Evolutionary conservation across 257 asterid genomes (phyloP).

Genomic region (Echites panduratus): DNA sequence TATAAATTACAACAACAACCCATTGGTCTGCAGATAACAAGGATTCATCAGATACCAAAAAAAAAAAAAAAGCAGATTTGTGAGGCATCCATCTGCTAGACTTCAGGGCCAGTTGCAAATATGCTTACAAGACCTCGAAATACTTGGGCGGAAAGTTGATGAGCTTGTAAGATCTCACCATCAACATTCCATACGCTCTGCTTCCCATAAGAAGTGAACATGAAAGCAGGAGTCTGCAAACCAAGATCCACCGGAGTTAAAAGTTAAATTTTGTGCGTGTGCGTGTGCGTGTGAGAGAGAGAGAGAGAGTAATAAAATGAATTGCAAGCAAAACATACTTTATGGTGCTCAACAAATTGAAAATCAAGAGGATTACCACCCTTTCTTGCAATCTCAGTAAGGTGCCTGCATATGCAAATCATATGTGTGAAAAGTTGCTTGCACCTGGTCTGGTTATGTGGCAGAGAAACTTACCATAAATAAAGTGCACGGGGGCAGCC

Average conservation of each 20-base stretch:
- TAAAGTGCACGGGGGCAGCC: slow-evolving; percentile 84
- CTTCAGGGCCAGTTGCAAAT: slow-evolving; percentile 84
- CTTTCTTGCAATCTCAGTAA: slow-evolving; percentile 71
- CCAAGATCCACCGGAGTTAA: slow-evolving; percentile 1
- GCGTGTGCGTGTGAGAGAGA: not conserved
- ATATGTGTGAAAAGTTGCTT: not conserved
- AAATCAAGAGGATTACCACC: slow-evolving; percentile 86
- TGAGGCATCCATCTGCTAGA: slow-evolving; percentile 15
- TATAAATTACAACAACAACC: not conserved
- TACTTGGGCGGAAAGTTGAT: slow-evolving; percentile 87
- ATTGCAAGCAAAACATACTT: slow-evolving; percentile 34
- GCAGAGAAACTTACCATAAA: slow-evolving; percentile 43
- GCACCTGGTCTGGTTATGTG: not conserved
- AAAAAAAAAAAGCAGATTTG: not conserved
- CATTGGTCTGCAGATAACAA: not conserved
- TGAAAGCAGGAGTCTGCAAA: slow-evolving; percentile 73
- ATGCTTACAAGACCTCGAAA: slow-evolving; percentile 82
- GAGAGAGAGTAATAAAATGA: not conserved
- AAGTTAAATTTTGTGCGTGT: slow-evolving; percentile 12
- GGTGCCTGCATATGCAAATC: slow-evolving; percentile 59
- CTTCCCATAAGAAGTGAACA: slow-evolving; percentile 77
- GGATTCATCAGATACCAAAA: not conserved
- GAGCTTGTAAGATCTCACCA: slow-evolving; percentile 82
- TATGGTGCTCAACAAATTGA: slow-evolving; percentile 86
- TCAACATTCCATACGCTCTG: slow-evolving; percentile 93